Conservation (phyloP, 1,139 yeast genomes). For the Nakaseomyces sp. region DNA sequence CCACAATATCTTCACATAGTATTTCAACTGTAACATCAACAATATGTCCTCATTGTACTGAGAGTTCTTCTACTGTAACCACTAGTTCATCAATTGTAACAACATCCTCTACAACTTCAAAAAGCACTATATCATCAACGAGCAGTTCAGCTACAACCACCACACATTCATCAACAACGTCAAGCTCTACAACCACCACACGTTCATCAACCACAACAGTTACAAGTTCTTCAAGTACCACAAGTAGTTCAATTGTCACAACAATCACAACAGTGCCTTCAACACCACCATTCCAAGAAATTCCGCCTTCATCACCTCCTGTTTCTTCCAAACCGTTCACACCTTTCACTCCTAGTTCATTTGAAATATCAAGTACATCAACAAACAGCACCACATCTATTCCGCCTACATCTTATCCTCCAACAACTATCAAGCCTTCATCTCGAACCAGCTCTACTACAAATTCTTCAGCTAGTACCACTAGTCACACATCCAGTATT, state of each 20-base stretch:
- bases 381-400: slow-evolving; percentile 9
- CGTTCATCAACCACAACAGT: too few species aligned
- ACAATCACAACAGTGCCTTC: slow-evolving; percentile 1
- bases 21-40: background rate
- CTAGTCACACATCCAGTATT: background rate
- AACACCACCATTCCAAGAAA: background rate
- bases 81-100: background rate
- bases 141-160: background rate
- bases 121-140: background rate
- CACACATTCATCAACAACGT: background rate
- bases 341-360: background rate
- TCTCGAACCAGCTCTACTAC: background rate
- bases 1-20: background rate
- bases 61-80: background rate
- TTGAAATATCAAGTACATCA: slow-evolving; percentile 12
- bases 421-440: background rate
- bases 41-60: slow-evolving; percentile 2
- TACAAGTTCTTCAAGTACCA: too few species aligned
- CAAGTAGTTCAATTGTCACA: background rate
- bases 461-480: background rate
- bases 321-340: background rate
- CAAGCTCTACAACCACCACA: background rate
- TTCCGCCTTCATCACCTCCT: background rate
- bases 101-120: background rate
- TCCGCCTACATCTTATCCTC: slow-evolving; percentile 9